phyloP scores from a whole-genome alignment of 805 yeast genomes.

The Martiniozyma abietophila region DNA sequence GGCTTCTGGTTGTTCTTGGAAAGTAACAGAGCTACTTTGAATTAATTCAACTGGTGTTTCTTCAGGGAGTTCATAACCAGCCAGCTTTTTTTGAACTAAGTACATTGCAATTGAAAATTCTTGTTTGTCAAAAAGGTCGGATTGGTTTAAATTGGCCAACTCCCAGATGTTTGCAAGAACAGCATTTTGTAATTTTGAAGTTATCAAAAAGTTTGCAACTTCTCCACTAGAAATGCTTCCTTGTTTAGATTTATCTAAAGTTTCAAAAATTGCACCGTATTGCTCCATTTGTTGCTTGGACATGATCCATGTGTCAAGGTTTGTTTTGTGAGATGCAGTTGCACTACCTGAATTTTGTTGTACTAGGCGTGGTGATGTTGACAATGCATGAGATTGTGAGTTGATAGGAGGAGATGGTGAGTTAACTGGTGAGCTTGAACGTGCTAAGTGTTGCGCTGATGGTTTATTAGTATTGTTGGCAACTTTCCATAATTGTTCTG shows the following conservation, averaged over 20 bases:
- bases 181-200: slow-evolving; percentile 79
- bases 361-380: slow-evolving; percentile 5
- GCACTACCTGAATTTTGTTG: slow-evolving; percentile 9
- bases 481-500: slow-evolving; percentile 26
- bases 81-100: slow-evolving; percentile 73
- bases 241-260: slow-evolving; percentile 54
- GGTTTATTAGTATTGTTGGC: slow-evolving; percentile 17
- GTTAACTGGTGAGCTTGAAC: slow-evolving; percentile 12
- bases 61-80: slow-evolving; percentile 70
- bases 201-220: slow-evolving; percentile 81
- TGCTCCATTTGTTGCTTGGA: slow-evolving; percentile 63
- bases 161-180: slow-evolving; percentile 91
- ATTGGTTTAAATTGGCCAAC: slow-evolving; percentile 78
- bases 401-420: slow-evolving; percentile 9
- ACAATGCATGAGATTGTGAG: neutral
- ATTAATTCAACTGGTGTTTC: slow-evolving; percentile 59
- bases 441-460: too few species aligned
- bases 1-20: slow-evolving; percentile 8
- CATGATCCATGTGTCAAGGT: slow-evolving; percentile 46
- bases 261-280: slow-evolving; percentile 70
- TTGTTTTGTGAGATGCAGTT: slow-evolving; percentile 13
- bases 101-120: slow-evolving; percentile 95
- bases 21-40: slow-evolving; percentile 24
- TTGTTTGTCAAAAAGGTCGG: slow-evolving; percentile 67
- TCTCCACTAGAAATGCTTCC: slow-evolving; percentile 68